Conservation (phyloP, 2,329 filamentous ascomycete species). For the Grosmannia huntii region DNA sequence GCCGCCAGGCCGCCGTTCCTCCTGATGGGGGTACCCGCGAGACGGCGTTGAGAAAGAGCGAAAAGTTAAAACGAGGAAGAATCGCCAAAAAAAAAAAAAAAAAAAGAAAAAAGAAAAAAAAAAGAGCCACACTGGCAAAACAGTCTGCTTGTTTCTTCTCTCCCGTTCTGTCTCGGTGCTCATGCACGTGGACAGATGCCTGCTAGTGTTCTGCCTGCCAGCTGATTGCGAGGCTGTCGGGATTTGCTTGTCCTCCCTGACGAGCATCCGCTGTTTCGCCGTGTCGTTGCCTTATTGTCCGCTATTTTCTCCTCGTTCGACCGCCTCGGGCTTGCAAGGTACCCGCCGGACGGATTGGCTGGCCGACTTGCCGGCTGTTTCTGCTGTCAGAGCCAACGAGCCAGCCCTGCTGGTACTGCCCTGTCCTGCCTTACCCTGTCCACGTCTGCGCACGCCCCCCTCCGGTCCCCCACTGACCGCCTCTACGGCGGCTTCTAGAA, state of each 20-base stretch:
- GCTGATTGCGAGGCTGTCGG: background rate
- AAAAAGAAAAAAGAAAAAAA: background rate
- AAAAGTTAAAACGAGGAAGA: too few relatives aligned
- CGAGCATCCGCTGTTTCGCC: too few relatives aligned
- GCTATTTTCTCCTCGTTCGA: background rate
- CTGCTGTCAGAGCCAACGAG: too few relatives aligned
- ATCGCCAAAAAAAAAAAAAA: background rate
- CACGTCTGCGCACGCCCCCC: background rate
- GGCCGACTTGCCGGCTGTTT: too few relatives aligned
- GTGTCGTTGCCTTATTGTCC: background rate
- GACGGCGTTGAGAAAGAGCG: too few relatives aligned
- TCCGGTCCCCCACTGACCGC: background rate
- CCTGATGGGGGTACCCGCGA: background rate
- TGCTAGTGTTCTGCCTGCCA: background rate
- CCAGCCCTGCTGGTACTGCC: too few relatives aligned
- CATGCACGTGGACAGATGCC: background rate
- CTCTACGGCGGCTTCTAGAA: background rate
- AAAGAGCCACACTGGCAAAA: background rate
- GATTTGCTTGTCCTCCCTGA: background rate
- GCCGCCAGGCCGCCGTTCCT: too few relatives aligned
- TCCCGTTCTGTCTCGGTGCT: background rate
- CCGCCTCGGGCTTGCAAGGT: too few relatives aligned
- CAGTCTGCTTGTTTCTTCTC: background rate
- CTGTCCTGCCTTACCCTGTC: background rate
- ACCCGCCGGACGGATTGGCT: too few relatives aligned